Percentiles rank a stretch among this genome's conserved stretches.
Evolutionary conservation across 2,329 filamentous ascomycete species (phyloP).

Genomic region (Arthrobotrys megalospora): DNA sequence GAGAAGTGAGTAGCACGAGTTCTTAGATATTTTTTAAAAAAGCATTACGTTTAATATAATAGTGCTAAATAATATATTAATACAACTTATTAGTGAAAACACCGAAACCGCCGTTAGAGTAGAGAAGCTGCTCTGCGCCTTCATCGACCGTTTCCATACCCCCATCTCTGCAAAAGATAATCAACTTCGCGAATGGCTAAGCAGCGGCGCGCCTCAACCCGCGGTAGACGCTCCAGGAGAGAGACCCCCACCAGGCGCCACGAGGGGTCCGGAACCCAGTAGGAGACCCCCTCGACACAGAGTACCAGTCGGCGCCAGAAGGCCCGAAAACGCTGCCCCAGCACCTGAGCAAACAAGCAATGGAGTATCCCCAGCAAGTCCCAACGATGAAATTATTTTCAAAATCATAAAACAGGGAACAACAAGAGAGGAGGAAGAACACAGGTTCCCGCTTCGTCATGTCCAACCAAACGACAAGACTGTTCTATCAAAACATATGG

Average conservation of each 20-base stretch:
- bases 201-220: background rate
- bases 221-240: background rate
- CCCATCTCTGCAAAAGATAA: constrained; percentile 29
- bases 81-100: constrained; percentile 3
- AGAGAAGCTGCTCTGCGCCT: constrained; percentile 28
- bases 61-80: background rate
- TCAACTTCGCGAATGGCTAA: constrained; percentile 36
- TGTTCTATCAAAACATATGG: constrained; percentile 6
- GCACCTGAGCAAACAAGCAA: background rate
- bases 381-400: constrained; percentile 24
- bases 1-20: constrained; percentile 14
- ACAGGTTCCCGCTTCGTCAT: constrained; percentile 26
- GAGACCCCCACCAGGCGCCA: background rate
- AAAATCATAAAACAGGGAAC: constrained; percentile 23
- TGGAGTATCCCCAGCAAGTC: background rate
- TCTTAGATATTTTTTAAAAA: no score
- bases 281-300: background rate
- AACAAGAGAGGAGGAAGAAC: constrained; percentile 19
- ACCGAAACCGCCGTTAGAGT: background rate
- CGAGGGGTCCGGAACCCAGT: background rate
- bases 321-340: constrained; percentile 7
- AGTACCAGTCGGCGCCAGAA: constrained; percentile 1
- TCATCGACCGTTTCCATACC: constrained; percentile 26
- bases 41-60: background rate
- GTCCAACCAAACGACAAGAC: constrained; percentile 24